Evolutionary conservation across 2,329 filamentous ascomycete species (phyloP), one percentile per base, ranked within the genome.

Genomic region (Pyrenophora teres): DNA sequence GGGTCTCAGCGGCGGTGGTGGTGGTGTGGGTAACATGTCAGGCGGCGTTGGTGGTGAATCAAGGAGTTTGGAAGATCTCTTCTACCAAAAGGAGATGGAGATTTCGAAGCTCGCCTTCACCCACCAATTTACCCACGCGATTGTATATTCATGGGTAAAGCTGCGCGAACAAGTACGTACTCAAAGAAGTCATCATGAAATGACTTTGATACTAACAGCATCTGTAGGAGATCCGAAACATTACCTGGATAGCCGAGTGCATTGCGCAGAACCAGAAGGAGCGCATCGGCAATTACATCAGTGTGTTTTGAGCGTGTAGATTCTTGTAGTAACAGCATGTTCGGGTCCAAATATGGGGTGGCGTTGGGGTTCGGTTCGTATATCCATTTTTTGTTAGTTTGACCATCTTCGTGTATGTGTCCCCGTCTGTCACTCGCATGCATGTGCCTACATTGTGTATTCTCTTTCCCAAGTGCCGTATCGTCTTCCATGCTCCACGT

Each of bases 251-350:
- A 75, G 89, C 94, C 18, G 94, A 99, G 77, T 99, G 94, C 79
- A 99, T 99, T 83, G 94, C 94, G 49, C 94, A 99, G 78, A 97
- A 96, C 80, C 94, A 99, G 78, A 99, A 99, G 81, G 94, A 99
- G 77, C 86, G 94, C 72, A 97, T 99, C 74, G 89, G 90, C 66
- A 99, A 97, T 78, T 99, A 96, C 77, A 99, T 99, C 75, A 96
- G 92, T 77, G 94, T 97, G 57, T 96, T 99, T 50, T 70, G 56
- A 64, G 54, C 50, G 21, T 51, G 39, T 54, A 50, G 40, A 43
- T 54, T 35, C 56, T 35, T 64, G 58, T 61, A 63, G 50, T 54
- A 60, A 61, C 63, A 59, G 59, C 57, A 65, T 65, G 56, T 67
- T 58, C 55, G 57, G 55, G 55, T 64, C 60, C 57, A 50, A 56